Percentiles rank a stretch among this genome's conserved stretches.
Conservation (phyloP, 495 filamentous ascomycete genomes). For the Cercophora scortea region DNA sequence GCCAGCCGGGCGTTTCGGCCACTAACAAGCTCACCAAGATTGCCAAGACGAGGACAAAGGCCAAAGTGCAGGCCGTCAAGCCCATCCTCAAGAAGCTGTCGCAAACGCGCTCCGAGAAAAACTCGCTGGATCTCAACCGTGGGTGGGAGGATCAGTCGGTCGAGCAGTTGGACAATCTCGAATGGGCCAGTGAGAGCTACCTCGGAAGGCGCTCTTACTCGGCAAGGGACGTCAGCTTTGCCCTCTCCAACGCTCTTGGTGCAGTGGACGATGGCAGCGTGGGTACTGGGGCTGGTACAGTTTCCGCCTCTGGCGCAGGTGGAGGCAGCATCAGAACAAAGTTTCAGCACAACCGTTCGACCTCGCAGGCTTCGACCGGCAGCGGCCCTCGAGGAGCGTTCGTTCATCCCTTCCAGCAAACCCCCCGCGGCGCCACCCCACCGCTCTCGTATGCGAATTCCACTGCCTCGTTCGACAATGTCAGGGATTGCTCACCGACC, state of each 20-base stretch:
- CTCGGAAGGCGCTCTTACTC: constrained; percentile 11
- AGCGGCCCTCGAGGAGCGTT: constrained; percentile 35
- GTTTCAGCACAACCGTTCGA: constrained; percentile 43
- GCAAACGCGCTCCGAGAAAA: constrained; percentile 37
- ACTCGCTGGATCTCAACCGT: constrained; percentile 45
- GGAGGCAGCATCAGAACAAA: constrained; percentile 12
- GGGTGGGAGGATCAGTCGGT: constrained; percentile 41
- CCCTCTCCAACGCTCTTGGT: not conserved
- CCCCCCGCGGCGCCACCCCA: constrained; percentile 48
- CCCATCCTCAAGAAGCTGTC: constrained; percentile 48
- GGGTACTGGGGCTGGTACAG: not conserved
- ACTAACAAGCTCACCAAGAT: constrained; percentile 24
- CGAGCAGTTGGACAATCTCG: constrained; percentile 19
- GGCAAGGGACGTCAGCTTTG: constrained; percentile 25
- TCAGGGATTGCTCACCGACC: constrained; percentile 35
- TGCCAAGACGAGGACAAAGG: constrained; percentile 31
- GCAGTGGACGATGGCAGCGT: not conserved
- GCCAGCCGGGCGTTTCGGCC: constrained; percentile 14
- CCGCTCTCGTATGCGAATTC: constrained; percentile 47
- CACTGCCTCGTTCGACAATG: constrained; percentile 37
- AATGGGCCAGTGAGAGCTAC: constrained; percentile 6
- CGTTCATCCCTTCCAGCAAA: constrained; percentile 51
- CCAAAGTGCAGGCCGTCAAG: constrained; percentile 32
- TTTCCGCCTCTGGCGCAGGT: not conserved
- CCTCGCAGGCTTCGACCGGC: constrained; percentile 44